These are phyloP conservation scores for Penicillium nordicum DNA, from an alignment of 2,329 filamentous ascomycete genomes.

Conservation along the genomic window DNA sequence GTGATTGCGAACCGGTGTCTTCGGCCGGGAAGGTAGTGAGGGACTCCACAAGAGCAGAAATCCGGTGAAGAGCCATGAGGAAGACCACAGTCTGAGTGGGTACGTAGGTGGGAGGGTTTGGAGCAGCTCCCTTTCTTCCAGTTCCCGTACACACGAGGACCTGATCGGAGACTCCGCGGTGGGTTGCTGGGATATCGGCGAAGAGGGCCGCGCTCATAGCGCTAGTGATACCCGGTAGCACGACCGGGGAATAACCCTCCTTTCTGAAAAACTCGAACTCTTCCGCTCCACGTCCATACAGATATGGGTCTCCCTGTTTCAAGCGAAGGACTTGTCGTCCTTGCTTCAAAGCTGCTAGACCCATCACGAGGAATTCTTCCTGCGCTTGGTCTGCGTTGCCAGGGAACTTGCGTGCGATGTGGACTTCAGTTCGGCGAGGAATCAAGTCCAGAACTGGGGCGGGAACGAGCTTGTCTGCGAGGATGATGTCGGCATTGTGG, in stretches of 20 bases:
- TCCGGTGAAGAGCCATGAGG: constrained; percentile 88
- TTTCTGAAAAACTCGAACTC: constrained; percentile 80
- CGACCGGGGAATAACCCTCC: constrained; percentile 65
- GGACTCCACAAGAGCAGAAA: constrained; percentile 68
- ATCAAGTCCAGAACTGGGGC: constrained; percentile 82
- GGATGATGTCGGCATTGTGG: constrained; percentile 46
- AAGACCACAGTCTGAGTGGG: constrained; percentile 81
- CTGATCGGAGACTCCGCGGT: constrained; percentile 86
- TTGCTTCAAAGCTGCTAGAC: constrained; percentile 62
- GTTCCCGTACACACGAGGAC: constrained; percentile 96
- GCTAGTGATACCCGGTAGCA: constrained; percentile 87
- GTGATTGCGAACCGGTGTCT: constrained; percentile 25
- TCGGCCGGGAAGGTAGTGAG: constrained; percentile 49
- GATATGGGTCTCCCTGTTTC: constrained; percentile 95
- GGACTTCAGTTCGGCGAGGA: constrained; percentile 80
- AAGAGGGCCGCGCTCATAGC: constrained; percentile 85
- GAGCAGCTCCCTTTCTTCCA: constrained; percentile 80
- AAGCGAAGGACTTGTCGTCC: constrained; percentile 82
- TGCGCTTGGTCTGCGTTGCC: constrained; percentile 94
- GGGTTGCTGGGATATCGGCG: constrained; percentile 80
- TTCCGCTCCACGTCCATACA: constrained; percentile 92
- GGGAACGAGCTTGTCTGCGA: constrained; percentile 59
- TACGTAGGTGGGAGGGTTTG: constrained; percentile 76
- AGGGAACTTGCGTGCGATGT: constrained; percentile 95
- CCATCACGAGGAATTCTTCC: constrained; percentile 78